Evolutionary conservation across 2,329 filamentous ascomycete species (phyloP).

Genomic region (Colletotrichum neosansevieriae): DNA sequence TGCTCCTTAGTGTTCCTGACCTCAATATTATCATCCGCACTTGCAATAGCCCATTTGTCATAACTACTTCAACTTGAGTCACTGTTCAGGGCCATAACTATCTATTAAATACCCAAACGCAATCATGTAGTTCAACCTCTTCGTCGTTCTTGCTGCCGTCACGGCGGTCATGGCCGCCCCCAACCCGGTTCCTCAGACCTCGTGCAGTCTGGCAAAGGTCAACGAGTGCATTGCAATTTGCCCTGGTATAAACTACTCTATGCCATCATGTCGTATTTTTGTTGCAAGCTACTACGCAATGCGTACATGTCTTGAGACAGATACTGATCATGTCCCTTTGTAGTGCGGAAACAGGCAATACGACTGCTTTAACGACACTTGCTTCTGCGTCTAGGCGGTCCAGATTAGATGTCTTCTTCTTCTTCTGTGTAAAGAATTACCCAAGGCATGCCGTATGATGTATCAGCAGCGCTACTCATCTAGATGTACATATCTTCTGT

Average conservation of each 20-base stretch:
- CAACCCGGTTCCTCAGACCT: slow-evolving; percentile 16
- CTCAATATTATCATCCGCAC: not conserved
- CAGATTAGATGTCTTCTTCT: not conserved
- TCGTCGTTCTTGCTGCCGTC: slow-evolving; percentile 17
- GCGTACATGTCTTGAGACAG: not conserved
- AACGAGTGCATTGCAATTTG: not conserved
- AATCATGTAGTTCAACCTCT: slow-evolving; percentile 20
- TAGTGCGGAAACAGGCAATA: slow-evolving; percentile 2
- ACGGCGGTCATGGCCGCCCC: slow-evolving; percentile 10
- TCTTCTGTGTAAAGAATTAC: not conserved
- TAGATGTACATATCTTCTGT: not conserved
- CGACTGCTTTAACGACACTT: slow-evolving; percentile 20
- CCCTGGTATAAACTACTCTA: not conserved
- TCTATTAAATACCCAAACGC: not conserved
- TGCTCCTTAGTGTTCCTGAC: no score
- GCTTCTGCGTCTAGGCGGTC: not conserved
- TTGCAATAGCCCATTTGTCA: not conserved
- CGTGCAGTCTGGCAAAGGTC: not conserved
- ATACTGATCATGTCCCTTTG: not conserved
- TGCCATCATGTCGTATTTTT: no score
- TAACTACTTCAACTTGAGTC: no score
- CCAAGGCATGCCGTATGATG: no score
- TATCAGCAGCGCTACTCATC: not conserved
- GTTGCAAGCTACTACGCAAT: no score
- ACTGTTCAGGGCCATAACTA: not conserved